Conservation (phyloP, 1,284 basidiomycete species). For the Moesziomyces sp. region DNA sequence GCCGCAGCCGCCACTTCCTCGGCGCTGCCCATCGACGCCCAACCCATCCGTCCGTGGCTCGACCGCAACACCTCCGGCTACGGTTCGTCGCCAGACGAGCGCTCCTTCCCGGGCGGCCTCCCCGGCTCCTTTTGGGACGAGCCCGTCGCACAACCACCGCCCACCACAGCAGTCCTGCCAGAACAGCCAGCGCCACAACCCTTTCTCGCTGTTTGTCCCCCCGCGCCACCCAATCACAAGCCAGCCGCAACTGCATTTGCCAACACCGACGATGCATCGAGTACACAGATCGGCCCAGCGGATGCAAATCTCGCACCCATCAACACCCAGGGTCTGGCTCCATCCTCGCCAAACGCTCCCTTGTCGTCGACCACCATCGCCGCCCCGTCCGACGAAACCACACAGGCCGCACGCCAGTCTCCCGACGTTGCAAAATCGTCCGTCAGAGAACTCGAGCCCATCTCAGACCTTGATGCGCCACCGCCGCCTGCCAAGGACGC, state of each 20-base stretch:
- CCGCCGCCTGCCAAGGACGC: constrained; percentile 25
- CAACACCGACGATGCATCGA: no score
- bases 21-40: constrained; percentile 2
- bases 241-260: no score
- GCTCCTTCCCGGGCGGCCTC: constrained; percentile 32
- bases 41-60: constrained; percentile 30
- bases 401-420: constrained; percentile 25
- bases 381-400: constrained; percentile 31
- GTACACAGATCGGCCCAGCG: neutral
- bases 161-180: neutral
- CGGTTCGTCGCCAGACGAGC: constrained; percentile 36
- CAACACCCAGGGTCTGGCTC: constrained; percentile 33
- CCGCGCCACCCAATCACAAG: neutral
- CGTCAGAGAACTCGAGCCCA: constrained; percentile 1
- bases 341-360: constrained; percentile 18
- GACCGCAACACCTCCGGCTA: constrained; percentile 21
- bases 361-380: constrained; percentile 38
- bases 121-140: constrained; percentile 44
- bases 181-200: no score
- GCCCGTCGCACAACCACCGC: constrained; percentile 1
- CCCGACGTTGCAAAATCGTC: constrained; percentile 11
- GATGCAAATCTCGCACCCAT: constrained; percentile 24
- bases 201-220: neutral
- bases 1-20: neutral
- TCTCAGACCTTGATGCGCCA: constrained; percentile 10